These are phyloP conservation scores for Ambrosiella xylebori DNA, from an alignment of 2,329 filamentous ascomycete species.

Conservation along the genomic window DNA sequence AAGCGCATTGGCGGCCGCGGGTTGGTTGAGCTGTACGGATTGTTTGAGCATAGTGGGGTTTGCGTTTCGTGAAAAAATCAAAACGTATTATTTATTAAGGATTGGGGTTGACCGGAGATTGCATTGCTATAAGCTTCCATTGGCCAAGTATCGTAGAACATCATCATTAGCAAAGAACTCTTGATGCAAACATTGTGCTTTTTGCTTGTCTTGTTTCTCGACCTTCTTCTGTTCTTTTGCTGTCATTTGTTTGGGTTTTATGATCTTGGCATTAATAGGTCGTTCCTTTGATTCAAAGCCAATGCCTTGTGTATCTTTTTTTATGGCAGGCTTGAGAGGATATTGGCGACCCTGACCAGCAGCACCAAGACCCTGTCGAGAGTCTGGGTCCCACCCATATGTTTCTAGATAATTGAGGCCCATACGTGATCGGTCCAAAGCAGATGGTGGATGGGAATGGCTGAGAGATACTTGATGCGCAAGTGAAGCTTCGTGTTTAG, in stretches of 20 bases:
- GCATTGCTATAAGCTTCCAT: slow-evolving; percentile 3
- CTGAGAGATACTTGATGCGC: slow-evolving; percentile 54
- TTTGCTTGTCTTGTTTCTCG: slow-evolving; percentile 44
- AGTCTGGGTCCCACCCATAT: slow-evolving; percentile 61
- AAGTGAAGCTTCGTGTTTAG: slow-evolving; percentile 41
- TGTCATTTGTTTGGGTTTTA: slow-evolving; percentile 37
- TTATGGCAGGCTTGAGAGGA: slow-evolving; percentile 55
- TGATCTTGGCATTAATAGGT: slow-evolving; percentile 10
- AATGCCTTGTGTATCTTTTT: slow-evolving; percentile 59
- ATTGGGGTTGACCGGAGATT: not conserved
- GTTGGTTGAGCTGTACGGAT: not conserved
- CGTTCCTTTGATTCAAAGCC: slow-evolving; percentile 34
- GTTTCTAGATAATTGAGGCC: slow-evolving; percentile 48
- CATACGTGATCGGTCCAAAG: slow-evolving; percentile 52
- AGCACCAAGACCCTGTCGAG: slow-evolving; percentile 53
- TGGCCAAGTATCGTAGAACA: slow-evolving; percentile 49
- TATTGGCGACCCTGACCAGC: slow-evolving; percentile 54
- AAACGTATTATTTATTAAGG: not conserved
- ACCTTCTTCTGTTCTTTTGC: slow-evolving; percentile 52
- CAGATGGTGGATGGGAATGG: slow-evolving; percentile 56
- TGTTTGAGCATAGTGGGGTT: not conserved
- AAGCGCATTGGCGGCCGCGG: not conserved
- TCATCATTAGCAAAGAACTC: slow-evolving; percentile 64
- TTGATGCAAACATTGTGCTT: slow-evolving; percentile 44
- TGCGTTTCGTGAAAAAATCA: not conserved